Evolutionary conservation across 129 eudicot species (phyloP).

Genomic region (Chrysanthemum seticuspe): DNA sequence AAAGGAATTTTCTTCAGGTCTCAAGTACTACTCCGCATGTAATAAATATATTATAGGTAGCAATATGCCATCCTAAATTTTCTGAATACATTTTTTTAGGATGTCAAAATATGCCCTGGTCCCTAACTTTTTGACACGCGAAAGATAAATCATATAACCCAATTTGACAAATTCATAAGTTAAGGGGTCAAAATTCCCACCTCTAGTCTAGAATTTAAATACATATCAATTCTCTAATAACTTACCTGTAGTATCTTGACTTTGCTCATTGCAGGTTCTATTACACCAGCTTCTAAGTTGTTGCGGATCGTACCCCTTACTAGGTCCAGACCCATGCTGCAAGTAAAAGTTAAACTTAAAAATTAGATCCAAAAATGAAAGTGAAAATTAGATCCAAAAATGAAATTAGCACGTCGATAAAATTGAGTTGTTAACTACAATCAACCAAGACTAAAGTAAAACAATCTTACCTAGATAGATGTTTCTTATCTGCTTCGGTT

Average conservation of each 20-base stretch:
- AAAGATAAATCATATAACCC: not conserved
- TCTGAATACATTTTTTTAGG: too few species aligned
- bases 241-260: conserved; percentile 87
- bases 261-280: conserved; percentile 99
- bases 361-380: not conserved
- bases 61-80: too few species aligned
- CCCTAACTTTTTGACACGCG: not conserved
- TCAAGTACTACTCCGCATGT: too few species aligned
- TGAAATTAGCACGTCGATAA: not conserved
- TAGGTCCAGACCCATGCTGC: conserved; percentile 90
- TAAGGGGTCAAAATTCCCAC: not conserved
- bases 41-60: not conserved
- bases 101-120: not conserved
- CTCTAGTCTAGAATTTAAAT: not conserved
- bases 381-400: not conserved
- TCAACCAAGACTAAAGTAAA: not conserved
- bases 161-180: not conserved
- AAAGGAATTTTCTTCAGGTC: not conserved
- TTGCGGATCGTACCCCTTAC: conserved; percentile 80
- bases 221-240: not conserved
- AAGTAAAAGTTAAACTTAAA: conserved; percentile 5
- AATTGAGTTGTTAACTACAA: conserved; percentile 2
- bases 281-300: conserved; percentile 95
- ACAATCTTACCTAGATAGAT: conserved; percentile 69
- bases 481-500: conserved; percentile 94